Evolutionary conservation across 139 green algal species (phyloP), one percentile per base, ranked within the genome.

Genomic region (Pleodorina starrii): DNA sequence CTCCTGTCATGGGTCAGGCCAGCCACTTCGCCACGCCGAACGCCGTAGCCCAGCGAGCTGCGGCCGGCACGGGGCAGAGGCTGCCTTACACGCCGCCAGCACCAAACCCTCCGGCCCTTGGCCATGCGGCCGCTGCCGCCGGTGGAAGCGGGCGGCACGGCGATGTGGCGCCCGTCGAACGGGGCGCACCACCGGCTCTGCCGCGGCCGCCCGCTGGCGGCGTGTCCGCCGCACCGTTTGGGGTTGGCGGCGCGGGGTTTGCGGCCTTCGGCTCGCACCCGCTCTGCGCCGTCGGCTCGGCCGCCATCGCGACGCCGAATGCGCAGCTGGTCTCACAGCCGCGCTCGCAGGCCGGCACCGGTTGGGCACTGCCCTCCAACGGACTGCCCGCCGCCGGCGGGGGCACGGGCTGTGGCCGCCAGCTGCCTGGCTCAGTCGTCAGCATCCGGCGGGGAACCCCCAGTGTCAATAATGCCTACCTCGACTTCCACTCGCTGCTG

Each of bases 401-500:
- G 16, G 76, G 32, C 54, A 57, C 54, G 0, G 12, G 35, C 51
- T 16, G 51, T 19, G 51, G 78, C 35, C n/a, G 54, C 25, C 57
- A 38, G n/a, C 79, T 51, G 36, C 78, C 78, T 0, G 79, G 79
- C 9, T 86, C 79, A 23, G 79, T 87, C 17, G 60, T 87, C 60
- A 87, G 81, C 63, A 87, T 87, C 60, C 42, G 81, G 2, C 81
- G 43, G 12, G n/a, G n/a, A 44, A 87, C 63, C 36, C 81, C 81
- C 60, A 78, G 60, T 29, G 60, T 87, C 63, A 87, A 87, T 42
- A 87, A 87, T 59, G 42, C 81, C 43, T 87, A 87, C 44, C 81
- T 87, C 7, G 32, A 48, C 27, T 87, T 87, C 43, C 81, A 87
- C 38, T 10, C 9, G 4, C 43, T 87, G n/a, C 29, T 87, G 54